Evolutionary conservation across 2,329 filamentous ascomycete genomes (phyloP), one percentile per base, ranked within the genome.

Genomic region (Didymella arachidicola): DNA sequence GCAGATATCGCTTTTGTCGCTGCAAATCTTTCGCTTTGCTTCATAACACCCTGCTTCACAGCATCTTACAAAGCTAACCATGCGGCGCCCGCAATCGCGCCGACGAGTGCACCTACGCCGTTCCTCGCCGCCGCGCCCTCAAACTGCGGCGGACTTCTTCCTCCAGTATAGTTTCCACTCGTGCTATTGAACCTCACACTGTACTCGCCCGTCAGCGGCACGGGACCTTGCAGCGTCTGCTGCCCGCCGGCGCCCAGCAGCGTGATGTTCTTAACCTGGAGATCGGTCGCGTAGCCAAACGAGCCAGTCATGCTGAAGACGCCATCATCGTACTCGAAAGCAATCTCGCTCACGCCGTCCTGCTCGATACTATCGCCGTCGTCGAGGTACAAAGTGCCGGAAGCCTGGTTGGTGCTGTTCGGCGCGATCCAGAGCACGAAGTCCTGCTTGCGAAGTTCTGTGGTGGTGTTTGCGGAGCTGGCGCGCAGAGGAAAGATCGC

Each of bases 381-480:
- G 63, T 95, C 91, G 2, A 94, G 78, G 72, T 93, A 94, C 48
- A 95, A 79, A 46, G 81, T 80, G 0, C 92, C 92, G 0, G 72
- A 71, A 0, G 91, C 91, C n/a, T 80, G 84, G 4, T 87, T 88
- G 36, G 88, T 80, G 1, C 73, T 69, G 8, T 85, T 86, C 0
- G 89, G 82, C 0, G 90, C 88, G 39, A 95, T 83, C 57, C 93
- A 74, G 47, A 95, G 80, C 71, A 90, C 86, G 77, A 94, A 94
- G 65, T 88, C 81, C 66, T 89, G 81, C 69, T 85, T 83, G 43
- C 89, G 81, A 26, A 90, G 77, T 62, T 84, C 90, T 70, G 70
- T 87, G 72, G 74, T 93, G 69, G 80, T 91, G 80, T 86, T 86
- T 45, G 84, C 83, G 4, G 81, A 79, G 27, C 79, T 76, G 0